phyloP scores from a whole-genome alignment of 164 flowering plant species.

The Buxus sempervirens region DNA sequence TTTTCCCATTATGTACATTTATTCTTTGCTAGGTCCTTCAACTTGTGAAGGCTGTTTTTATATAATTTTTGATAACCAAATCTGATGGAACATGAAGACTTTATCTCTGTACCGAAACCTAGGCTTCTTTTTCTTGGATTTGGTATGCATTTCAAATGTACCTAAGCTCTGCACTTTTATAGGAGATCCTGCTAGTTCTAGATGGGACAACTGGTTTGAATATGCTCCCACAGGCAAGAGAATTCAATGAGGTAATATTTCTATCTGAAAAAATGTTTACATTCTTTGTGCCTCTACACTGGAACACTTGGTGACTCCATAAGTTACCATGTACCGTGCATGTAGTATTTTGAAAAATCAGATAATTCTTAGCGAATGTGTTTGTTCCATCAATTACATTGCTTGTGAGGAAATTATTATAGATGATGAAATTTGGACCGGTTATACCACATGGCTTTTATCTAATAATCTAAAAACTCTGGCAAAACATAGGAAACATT shows the following conservation, averaged over 20 bases:
- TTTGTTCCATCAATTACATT: background rate
- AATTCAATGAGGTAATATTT: constrained; percentile 79
- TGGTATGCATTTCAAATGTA: background rate
- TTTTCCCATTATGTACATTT: background rate
- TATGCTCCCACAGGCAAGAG: constrained; percentile 98
- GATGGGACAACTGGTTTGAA: constrained; percentile 98
- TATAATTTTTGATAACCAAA: background rate
- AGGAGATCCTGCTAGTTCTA: constrained; percentile 87
- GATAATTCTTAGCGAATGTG: background rate
- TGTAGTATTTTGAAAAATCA: background rate
- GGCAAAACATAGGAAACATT: too few relatives aligned
- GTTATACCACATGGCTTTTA: too few relatives aligned
- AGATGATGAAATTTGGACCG: background rate
- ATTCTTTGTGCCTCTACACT: background rate
- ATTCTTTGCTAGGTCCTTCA: background rate
- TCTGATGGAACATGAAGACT: background rate
- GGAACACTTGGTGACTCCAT: background rate
- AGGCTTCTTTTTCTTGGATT: background rate
- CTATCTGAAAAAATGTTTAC: constrained; percentile 4
- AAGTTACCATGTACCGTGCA: background rate
- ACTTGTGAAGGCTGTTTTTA: background rate
- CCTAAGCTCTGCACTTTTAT: constrained; percentile 18
- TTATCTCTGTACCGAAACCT: background rate
- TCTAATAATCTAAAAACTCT: too few relatives aligned
- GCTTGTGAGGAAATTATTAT: background rate